Evolutionary conservation across 2,329 filamentous ascomycete species (phyloP).

Genomic region (Ceratocystis ficicola): DNA sequence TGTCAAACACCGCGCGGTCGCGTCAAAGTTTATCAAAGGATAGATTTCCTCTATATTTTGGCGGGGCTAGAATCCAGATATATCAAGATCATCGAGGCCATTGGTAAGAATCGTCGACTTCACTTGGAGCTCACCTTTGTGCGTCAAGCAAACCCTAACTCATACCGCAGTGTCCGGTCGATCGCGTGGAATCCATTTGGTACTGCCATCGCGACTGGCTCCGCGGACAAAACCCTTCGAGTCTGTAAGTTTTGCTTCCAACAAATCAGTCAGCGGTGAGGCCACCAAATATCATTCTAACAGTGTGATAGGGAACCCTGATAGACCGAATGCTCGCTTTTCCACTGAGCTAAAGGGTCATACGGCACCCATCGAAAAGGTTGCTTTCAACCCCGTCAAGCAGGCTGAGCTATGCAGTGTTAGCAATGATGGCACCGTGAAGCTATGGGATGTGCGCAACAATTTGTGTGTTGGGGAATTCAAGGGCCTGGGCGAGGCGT

Average conservation of each 20-base stretch:
- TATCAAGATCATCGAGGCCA: conserved; percentile 50
- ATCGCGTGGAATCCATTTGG: conserved; percentile 86
- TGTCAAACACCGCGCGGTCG: conserved; percentile 14
- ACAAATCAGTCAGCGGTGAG: too few relatives aligned
- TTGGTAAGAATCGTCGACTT: conserved; percentile 45
- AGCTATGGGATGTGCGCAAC: conserved; percentile 69
- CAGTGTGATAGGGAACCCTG: conserved; percentile 51
- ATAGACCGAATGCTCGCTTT: conserved; percentile 59
- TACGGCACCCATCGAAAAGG: conserved; percentile 54
- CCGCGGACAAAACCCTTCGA: conserved; percentile 53
- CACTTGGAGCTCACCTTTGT: conserved; percentile 49
- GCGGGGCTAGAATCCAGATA: conserved; percentile 54
- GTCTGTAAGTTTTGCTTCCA: conserved; percentile 45
- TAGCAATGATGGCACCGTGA: conserved; percentile 59
- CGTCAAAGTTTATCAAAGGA: conserved; percentile 52
- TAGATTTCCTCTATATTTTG: conserved; percentile 55
- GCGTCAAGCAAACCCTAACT: conserved; percentile 21
- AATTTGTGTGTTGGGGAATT: conserved; percentile 60
- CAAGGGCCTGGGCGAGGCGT: conserved; percentile 52
- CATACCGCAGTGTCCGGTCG: conserved; percentile 49
- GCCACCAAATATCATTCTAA: not conserved
- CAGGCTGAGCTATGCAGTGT: conserved; percentile 67
- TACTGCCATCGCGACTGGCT: conserved; percentile 68
- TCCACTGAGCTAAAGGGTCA: conserved; percentile 65
- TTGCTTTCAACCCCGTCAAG: conserved; percentile 65